Evolutionary conservation across 1,284 basidiomycete species (phyloP).

Genomic region (Sutorius eximius): DNA sequence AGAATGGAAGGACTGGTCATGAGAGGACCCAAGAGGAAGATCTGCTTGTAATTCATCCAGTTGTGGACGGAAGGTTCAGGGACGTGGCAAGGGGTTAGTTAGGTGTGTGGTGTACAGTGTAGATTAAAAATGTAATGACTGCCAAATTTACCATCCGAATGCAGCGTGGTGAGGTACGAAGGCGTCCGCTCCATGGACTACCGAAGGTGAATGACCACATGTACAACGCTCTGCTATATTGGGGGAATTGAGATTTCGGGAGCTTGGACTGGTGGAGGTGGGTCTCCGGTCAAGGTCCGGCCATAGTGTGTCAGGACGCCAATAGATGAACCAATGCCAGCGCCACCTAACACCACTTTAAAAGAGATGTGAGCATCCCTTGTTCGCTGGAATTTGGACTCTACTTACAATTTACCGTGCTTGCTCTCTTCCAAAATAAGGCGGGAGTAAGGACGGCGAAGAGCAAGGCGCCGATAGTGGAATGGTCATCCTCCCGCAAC

Average conservation of each 20-base stretch:
- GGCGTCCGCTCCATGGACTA: not conserved
- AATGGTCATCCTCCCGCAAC: constrained; percentile 64
- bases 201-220: not conserved
- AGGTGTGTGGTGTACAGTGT: constrained; percentile 10
- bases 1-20: constrained; percentile 25
- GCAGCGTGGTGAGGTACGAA: not conserved
- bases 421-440: constrained; percentile 65
- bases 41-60: constrained; percentile 64
- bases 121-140: constrained; percentile 1
- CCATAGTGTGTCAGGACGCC: constrained; percentile 58
- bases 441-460: constrained; percentile 63
- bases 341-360: constrained; percentile 67
- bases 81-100: constrained; percentile 49
- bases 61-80: constrained; percentile 71
- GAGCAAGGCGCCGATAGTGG: constrained; percentile 65
- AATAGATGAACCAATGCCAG: constrained; percentile 60
- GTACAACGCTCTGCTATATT: not conserved
- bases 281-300: constrained; percentile 51
- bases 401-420: constrained; percentile 52
- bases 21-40: constrained; percentile 46
- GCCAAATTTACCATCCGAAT: not conserved
- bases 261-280: constrained; percentile 41
- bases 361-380: not conserved
- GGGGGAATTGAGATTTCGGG: constrained; percentile 27
- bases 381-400: not conserved